Evolutionary conservation across 179 eudicot genomes (phyloP).

Genomic region (Beta lomatogona): DNA sequence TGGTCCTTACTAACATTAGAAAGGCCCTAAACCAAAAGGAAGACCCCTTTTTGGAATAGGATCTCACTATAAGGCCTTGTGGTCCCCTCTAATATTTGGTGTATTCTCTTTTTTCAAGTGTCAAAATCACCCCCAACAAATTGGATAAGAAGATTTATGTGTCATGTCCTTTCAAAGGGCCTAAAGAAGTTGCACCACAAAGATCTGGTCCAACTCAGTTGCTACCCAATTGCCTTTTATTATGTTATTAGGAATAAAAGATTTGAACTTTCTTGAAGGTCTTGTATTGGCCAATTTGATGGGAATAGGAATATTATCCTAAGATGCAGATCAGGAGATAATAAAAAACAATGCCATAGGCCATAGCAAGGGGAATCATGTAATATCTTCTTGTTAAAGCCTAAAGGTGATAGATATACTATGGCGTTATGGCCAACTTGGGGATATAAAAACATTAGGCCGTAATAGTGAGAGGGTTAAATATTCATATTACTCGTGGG

Average conservation of each 20-base stretch:
- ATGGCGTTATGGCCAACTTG: constrained; percentile 28
- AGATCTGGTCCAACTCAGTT: constrained; percentile 19
- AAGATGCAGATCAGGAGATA: constrained; percentile 31
- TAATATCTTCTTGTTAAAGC: constrained; percentile 22
- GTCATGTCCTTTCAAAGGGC: constrained; percentile 17
- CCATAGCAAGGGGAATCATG: constrained; percentile 30
- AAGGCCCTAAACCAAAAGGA: constrained; percentile 6
- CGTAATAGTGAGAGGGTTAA: constrained; percentile 24
- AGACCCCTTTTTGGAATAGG: constrained; percentile 8
- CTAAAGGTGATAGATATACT: constrained; percentile 31
- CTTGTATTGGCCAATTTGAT: constrained; percentile 11
- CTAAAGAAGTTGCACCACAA: not conserved
- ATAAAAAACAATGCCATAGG: constrained; percentile 17
- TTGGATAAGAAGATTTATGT: constrained; percentile 21
- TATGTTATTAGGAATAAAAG: not conserved
- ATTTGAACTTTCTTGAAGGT: not conserved
- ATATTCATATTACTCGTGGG: constrained; percentile 28
- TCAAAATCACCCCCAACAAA: constrained; percentile 22
- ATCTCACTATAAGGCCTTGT: not conserved
- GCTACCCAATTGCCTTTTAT: constrained; percentile 14
- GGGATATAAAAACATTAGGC: constrained; percentile 5
- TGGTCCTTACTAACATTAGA: constrained; percentile 25
- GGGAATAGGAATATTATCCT: constrained; percentile 21
- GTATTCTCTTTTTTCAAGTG: constrained; percentile 10
- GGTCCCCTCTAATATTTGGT: constrained; percentile 17